Percentiles rank a stretch among this genome's conserved stretches.
phyloP scores from a whole-genome alignment of 2,329 filamentous ascomycete species.

The Tolypocladium capitatum region DNA sequence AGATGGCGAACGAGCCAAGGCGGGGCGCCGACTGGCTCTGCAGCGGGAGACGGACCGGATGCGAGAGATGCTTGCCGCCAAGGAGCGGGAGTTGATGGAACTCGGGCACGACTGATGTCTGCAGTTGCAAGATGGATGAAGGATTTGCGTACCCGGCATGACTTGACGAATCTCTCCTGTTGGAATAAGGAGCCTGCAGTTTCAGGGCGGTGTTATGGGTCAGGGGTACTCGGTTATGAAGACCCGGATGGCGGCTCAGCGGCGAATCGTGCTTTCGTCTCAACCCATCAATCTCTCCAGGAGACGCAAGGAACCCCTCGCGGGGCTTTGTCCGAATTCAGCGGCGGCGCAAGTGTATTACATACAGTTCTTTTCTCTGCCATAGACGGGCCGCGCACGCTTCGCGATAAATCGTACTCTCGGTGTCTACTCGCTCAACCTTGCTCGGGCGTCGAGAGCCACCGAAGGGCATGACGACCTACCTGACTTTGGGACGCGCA shows the following conservation, averaged over 20 bases:
- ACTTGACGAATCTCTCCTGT: constrained; percentile 12
- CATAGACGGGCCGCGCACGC: background rate
- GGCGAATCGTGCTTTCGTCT: background rate
- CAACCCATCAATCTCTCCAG: background rate
- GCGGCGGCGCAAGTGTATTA: background rate
- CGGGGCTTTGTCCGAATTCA: background rate
- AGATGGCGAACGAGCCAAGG: constrained; percentile 39
- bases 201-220: background rate
- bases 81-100: constrained; percentile 53
- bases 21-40: constrained; percentile 51
- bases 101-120: constrained; percentile 12
- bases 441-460: background rate
- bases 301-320: background rate
- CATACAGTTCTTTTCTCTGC: background rate
- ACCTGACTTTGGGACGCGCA: background rate
- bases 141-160: constrained; percentile 8
- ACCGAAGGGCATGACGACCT: background rate
- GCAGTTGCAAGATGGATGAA: constrained; percentile 5
- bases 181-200: background rate
- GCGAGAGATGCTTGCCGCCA: constrained; percentile 57
- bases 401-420: background rate
- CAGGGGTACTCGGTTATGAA: background rate
- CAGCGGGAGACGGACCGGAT: constrained; percentile 65
- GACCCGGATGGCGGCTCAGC: background rate
- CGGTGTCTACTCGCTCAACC: too few species aligned